Conservation (phyloP, 148 eudicot species). For the Silene conica region DNA sequence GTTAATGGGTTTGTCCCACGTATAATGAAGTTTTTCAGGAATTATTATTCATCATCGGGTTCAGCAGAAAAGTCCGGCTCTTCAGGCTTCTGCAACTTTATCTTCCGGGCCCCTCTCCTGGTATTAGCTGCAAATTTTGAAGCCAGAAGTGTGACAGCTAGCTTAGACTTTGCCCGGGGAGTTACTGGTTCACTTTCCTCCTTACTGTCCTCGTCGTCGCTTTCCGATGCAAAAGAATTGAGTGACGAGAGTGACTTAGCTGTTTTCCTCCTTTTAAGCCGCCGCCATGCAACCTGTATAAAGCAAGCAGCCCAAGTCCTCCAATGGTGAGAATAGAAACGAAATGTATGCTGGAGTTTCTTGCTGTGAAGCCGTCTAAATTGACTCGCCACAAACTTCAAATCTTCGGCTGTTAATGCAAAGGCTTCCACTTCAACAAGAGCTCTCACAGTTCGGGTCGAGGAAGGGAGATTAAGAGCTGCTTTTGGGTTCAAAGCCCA, state of each 20-base stretch:
- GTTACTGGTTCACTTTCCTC: conserved; percentile 36
- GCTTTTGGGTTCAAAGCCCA: conserved; percentile 86
- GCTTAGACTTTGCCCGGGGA: conserved; percentile 29
- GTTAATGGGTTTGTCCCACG: too few relatives aligned
- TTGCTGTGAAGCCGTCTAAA: conserved; percentile 84
- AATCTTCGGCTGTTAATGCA: conserved; percentile 71
- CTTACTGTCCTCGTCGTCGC: conserved; percentile 27
- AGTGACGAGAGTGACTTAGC: conserved; percentile 43
- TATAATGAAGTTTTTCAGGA: too few relatives aligned
- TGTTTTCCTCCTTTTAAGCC: conserved; percentile 53
- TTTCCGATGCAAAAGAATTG: conserved; percentile 51
- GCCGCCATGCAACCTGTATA: conserved; percentile 81
- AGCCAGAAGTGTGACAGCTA: conserved; percentile 63
- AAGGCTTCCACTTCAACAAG: conserved; percentile 80
- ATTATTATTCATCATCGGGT: conserved; percentile 37
- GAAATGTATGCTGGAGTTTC: conserved; percentile 79
- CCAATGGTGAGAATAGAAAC: conserved; percentile 88
- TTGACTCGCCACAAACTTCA: conserved; percentile 79
- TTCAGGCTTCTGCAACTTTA: conserved; percentile 72
- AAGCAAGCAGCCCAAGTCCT: conserved; percentile 92
- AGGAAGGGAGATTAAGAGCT: conserved; percentile 62
- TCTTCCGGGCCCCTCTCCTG: conserved; percentile 62
- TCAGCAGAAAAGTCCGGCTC: conserved; percentile 82
- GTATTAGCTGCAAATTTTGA: conserved; percentile 76
- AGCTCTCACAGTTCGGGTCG: conserved; percentile 76